Conservation (phyloP, 129 eudicot genomes). For the Pseudognaphalium luteoalbum region DNA sequence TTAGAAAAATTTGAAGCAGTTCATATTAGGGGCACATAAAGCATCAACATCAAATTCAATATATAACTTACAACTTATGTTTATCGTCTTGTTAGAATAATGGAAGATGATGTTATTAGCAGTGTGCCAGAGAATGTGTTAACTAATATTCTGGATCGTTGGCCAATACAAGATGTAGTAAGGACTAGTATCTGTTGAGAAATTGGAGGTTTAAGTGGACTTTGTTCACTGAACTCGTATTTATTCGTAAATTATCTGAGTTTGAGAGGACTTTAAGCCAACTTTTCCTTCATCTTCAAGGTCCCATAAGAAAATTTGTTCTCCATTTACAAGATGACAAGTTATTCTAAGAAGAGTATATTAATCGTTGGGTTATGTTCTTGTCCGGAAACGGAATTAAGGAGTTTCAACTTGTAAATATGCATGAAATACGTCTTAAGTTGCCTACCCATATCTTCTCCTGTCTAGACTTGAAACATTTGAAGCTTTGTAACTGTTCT, state of each 20-base stretch:
- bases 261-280: not conserved
- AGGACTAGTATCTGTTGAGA: too few relatives aligned
- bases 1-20: too few relatives aligned
- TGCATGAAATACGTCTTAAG: not conserved
- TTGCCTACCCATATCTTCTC: constrained; percentile 15
- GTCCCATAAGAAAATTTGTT: constrained; percentile 14
- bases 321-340: not conserved
- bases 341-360: not conserved
- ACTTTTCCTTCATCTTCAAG: not conserved
- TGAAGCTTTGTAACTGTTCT: not conserved
- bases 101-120: too few relatives aligned
- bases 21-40: too few relatives aligned
- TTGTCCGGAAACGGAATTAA: not conserved
- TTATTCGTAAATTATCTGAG: not conserved
- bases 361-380: not conserved
- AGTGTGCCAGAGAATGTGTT: too few relatives aligned
- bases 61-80: too few relatives aligned
- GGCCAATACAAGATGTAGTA: too few relatives aligned
- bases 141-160: too few relatives aligned
- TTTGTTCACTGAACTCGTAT: not conserved
- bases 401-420: constrained; percentile 2
- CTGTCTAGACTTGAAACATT: constrained; percentile 19
- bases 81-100: too few relatives aligned
- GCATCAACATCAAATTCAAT: too few relatives aligned
- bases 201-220: too few relatives aligned